phyloP scores from a whole-genome alignment of 164 flowering plant genomes.

The Piper longum region DNA sequence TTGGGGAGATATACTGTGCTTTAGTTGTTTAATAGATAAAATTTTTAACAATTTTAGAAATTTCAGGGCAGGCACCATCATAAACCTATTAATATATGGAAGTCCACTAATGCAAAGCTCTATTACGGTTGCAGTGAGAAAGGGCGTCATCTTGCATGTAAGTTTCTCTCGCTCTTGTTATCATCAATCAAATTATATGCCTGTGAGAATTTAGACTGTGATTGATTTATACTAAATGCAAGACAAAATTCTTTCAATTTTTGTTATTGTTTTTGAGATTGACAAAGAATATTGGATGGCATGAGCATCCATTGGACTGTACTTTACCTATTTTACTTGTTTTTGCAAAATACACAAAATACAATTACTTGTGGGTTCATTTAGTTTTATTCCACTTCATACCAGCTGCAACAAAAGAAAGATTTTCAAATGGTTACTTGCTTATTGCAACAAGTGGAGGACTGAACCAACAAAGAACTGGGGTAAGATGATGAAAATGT shows the following conservation, averaged over 20 bases:
- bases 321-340: too few species aligned
- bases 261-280: too few species aligned
- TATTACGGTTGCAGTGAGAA: slow-evolving; percentile 72
- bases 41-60: too few species aligned
- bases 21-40: too few species aligned
- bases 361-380: not conserved
- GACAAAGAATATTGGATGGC: too few species aligned
- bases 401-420: slow-evolving; percentile 56
- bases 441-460: slow-evolving; percentile 99
- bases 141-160: slow-evolving; percentile 54
- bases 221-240: too few species aligned
- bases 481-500: slow-evolving; percentile 38
- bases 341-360: too few species aligned
- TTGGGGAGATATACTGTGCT: too few species aligned
- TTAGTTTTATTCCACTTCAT: slow-evolving; percentile 1
- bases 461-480: slow-evolving; percentile 90
- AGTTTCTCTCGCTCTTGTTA: slow-evolving; percentile 17
- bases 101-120: slow-evolving; percentile 48
- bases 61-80: slow-evolving; percentile 18
- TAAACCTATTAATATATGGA: slow-evolving; percentile 66
- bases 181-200: not conserved
- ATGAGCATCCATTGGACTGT: too few species aligned
- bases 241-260: too few species aligned
- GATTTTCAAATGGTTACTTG: slow-evolving; percentile 70
- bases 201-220: too few species aligned